A percentile compares a stretch with the other conserved stretches of the same genome.
These are phyloP conservation scores for Pseudogymnoascus pannorum DNA, from an alignment of 2,329 filamentous ascomycete species.

Conservation along the genomic window DNA sequence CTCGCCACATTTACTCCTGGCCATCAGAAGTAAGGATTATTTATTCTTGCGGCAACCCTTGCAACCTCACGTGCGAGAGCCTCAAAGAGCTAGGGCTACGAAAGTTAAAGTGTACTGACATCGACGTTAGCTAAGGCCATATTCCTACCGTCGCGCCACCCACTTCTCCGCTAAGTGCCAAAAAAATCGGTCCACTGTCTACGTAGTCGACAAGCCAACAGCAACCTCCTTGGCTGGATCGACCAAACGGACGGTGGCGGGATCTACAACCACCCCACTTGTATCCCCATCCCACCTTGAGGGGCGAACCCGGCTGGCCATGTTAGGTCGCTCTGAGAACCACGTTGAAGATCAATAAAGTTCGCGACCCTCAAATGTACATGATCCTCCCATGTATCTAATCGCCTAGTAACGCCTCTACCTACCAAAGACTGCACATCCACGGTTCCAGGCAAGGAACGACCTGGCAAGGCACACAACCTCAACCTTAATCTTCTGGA, in stretches of 20 bases:
- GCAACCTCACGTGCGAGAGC: neutral
- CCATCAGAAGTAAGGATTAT: neutral
- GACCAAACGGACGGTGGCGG: neutral
- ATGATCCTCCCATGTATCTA: neutral
- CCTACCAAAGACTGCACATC: neutral
- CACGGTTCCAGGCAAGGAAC: neutral
- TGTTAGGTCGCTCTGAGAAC: neutral
- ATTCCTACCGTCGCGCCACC: neutral
- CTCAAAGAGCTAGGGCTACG: neutral
- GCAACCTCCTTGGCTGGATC: neutral
- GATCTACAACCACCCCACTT: neutral
- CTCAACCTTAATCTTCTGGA: neutral
- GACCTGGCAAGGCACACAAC: neutral
- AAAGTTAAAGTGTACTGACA: neutral
- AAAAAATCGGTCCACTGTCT: neutral
- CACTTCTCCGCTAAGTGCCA: neutral
- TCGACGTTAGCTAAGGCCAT: neutral
- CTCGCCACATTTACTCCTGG: neutral
- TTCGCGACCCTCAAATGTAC: neutral
- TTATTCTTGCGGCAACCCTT: neutral
- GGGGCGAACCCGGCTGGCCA: neutral
- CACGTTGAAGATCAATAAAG: neutral
- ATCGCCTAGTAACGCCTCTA: neutral
- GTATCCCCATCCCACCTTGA: neutral
- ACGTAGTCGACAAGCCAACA: neutral